Base-by-base conservation (phyloP, 495 filamentous ascomycete genomes). In the Extremus antarcticus region DNA sequence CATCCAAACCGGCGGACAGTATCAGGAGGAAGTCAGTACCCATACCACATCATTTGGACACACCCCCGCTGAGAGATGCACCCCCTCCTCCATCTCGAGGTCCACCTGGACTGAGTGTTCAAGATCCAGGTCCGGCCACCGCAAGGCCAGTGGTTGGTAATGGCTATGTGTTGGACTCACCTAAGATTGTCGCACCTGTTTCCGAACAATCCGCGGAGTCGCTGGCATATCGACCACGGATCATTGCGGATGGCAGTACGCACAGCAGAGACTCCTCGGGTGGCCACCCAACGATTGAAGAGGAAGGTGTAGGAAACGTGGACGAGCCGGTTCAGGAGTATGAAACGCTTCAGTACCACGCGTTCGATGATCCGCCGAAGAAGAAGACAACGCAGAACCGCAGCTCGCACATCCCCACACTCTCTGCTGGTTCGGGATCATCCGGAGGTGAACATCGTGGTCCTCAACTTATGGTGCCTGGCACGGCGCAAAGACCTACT, bases 401-500 rank as follows among this genome's bases (percentile, higher is more conserved):
- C 25, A 38, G 15, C 9, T 58, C 55, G 15, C 55, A 51, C 39
- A 58, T 55, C 51, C 57, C 59, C 4, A 20, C 55, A 0, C 35
- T 43, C 4, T 57, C 54, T 20, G 20, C n/a, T 16, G 45, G 38
- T 17, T 52, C 50, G 2, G 41, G 38, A 13, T 43, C 50, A 3
- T 60, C 58, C 1, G 47, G 48, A 4, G 51, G 55, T 3, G 38
- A 35, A 21, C 19, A 15, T 23, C 22, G 55, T 21, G 19, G 35
- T 22, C 51, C 50, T 35, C 52, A 59, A n/a, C 52, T 56, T n/a
- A 16, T 20, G 15, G 17, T 61, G 56, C 71, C 77, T 47, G 76
- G 79, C 50, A 77, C 76, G 29, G 56, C 84, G 25, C 73, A 78
- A 21, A 75, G 88, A 40, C 88, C 88, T 1, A 73, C 76, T 16